Evolutionary conservation across 2,329 filamentous ascomycete genomes (phyloP), one percentile per base, ranked within the genome.

Genomic region (Fusarium camptoceras): DNA sequence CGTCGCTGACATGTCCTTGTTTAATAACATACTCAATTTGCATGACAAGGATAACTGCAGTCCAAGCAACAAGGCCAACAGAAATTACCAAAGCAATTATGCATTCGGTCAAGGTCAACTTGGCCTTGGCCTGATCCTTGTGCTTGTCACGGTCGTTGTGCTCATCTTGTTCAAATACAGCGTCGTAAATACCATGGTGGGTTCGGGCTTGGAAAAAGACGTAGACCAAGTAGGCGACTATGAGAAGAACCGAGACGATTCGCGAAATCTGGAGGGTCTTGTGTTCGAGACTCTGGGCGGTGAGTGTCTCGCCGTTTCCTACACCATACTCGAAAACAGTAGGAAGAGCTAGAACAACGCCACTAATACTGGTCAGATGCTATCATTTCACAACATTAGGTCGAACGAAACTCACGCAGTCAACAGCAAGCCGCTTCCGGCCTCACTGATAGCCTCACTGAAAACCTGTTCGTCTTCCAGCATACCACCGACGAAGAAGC

Each of bases 401-500:
- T 46, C 27, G 42, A 22, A 31, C 9, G 75, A 73, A 76, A 88
- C 92, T 70, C 88, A 92, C 81, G 93, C 92, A 59, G 93, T 93
- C 54, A 97, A 83, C 24, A 97, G 83, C 49, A 97, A 79, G 2
- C 92, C 92, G 49, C 88, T 92, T 20, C 93, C 93, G 10, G 92
- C 91, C 80, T 97, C 94, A 70, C 90, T 92, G 59, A 97, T 87
- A 7, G 90, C 89, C 61, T 91, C 88, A 75, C 92, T 91, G 76
- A 97, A 96, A 18, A 83, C 84, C 71, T 94, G 88, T 70, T 92
- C 88, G 8, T 92, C 84, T 31, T 90, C 87, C 56, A 84, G 83
- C 37, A 95, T 70, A 11, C 94, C 93, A 42, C 92, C 92, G 24
- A 89, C 86, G 66, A 95, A 88, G 82, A 97, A 97, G 78, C 93